Evolutionary conservation across 1,139 yeast species (phyloP), one percentile per base, ranked within the genome.

Genomic region (Blastobotrys aristatus): DNA sequence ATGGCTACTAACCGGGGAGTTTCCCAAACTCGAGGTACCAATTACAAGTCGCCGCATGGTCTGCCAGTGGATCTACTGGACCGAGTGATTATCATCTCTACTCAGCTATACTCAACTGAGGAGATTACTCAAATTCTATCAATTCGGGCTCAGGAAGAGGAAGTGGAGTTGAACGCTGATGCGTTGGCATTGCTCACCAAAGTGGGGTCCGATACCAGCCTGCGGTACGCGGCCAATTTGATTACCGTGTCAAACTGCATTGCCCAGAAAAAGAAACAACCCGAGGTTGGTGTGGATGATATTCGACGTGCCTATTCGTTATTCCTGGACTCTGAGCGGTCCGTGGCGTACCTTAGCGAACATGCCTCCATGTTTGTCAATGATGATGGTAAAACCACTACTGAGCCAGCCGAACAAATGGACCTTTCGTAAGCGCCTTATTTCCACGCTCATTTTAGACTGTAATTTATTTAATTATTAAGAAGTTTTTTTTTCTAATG

Each of bases 1-100:
- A 92, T 94, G 97, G 98, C 98, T 32, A 92, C 98, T 39, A 94
- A 94, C 70, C 77, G 97, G 65, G 99, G 99, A 43, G 79, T 92
- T 50, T 79, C 96, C 16, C 83, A 77, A 56, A 89, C 96, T 13
- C 79, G 97, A 61, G 98, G 99, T 46, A 89, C 98, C 27, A 83
- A 79, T 65, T 88, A 89, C 72, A 85, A 82, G 69, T 85, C 96
- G 1, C 96, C 98, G 26, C 99, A 94, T 66, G 99, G 99, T 8
- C 74, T 94, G 55, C 98, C 99, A 43, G 75, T 86, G 57, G 99
- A 94, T 72, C 74, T 94, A 61, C 80, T 94, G 59, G 99, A 94
- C 69, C 80, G 99, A 64, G 80, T 95, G 34, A 88, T 94, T 57
- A 92, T 94, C 53, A 89, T 94, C 56, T 88, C 94, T 61, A 94